These are phyloP conservation scores for Paraphaeosphaeria minitans DNA, from an alignment of 2,329 filamentous ascomycete species.

Conservation along the genomic window DNA sequence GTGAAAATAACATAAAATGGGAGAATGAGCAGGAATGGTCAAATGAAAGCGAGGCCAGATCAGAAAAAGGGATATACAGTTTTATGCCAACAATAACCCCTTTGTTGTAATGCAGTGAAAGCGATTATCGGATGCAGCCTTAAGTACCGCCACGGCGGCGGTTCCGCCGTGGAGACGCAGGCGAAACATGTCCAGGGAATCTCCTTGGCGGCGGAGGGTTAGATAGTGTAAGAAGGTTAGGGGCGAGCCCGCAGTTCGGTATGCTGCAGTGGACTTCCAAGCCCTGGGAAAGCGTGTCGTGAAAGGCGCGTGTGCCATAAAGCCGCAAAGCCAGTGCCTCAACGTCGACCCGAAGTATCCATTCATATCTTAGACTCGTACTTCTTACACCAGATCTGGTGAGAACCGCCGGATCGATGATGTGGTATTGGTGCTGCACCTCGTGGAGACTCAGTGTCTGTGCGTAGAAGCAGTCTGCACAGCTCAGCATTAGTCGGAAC, in stretches of 20 bases:
- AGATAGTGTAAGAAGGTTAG: not conserved
- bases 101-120: too few species aligned
- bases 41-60: too few species aligned
- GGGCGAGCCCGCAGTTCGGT: not conserved
- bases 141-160: not conserved
- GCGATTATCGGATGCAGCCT: not conserved
- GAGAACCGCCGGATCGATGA: constrained; percentile 22
- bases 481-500: constrained; percentile 27
- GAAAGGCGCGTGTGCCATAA: constrained; percentile 38
- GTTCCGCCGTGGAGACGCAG: not conserved
- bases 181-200: not conserved
- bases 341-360: constrained; percentile 38
- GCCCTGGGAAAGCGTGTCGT: constrained; percentile 24
- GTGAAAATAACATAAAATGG: too few species aligned
- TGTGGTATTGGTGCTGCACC: constrained; percentile 36
- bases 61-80: too few species aligned
- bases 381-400: constrained; percentile 25
- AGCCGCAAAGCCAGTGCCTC: constrained; percentile 35
- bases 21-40: too few species aligned
- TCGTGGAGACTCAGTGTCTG: constrained; percentile 27
- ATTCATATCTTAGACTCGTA: constrained; percentile 16
- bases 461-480: constrained; percentile 37
- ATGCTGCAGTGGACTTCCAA: not conserved
- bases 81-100: too few species aligned
- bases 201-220: not conserved